Evolutionary conservation across 768 basidiomycete genomes (phyloP).

Genomic region (Termitomyces sp.): DNA sequence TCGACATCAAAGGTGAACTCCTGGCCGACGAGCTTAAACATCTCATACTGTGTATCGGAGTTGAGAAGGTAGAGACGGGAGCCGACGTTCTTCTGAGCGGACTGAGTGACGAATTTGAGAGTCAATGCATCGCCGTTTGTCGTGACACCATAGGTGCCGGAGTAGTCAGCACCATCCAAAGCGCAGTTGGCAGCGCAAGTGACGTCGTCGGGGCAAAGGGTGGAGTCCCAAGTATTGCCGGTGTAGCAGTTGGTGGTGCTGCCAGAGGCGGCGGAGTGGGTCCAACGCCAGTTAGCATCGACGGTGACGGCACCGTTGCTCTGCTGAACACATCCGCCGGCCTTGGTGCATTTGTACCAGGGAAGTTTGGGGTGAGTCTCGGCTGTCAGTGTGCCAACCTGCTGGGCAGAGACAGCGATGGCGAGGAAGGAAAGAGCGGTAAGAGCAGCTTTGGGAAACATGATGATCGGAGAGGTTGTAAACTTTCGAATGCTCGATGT

Average conservation of each 20-base stretch:
- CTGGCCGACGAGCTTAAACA: conserved; percentile 6
- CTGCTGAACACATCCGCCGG: conserved; percentile 35
- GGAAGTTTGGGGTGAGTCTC: conserved; percentile 23
- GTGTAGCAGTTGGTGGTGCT: conserved; percentile 45
- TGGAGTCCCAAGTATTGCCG: conserved; percentile 49
- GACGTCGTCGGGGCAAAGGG: conserved; percentile 42
- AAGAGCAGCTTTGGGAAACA: conserved; percentile 37
- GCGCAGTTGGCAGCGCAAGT: conserved; percentile 42
- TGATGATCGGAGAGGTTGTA: conserved; percentile 6
- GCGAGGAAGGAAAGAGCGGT: conserved; percentile 29
- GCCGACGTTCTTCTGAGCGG: conserved; percentile 33
- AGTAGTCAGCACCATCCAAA: conserved; percentile 43
- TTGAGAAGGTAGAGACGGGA: conserved; percentile 15
- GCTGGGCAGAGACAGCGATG: conserved; percentile 28
- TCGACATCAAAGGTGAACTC: conserved; percentile 5
- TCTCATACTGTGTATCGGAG: conserved; percentile 7
- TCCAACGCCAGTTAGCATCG: conserved; percentile 57
- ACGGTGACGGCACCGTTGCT: conserved; percentile 35
- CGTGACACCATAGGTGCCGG: conserved; percentile 49
- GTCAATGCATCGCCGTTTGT: conserved; percentile 34
- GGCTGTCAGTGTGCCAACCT: conserved; percentile 44
- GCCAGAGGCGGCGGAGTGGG: conserved; percentile 28
- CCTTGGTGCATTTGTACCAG: conserved; percentile 39
- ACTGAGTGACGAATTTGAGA: conserved; percentile 42
- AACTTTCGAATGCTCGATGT: not conserved